Evolutionary conservation across 2,329 filamentous ascomycete genomes (phyloP).

Genomic region (Paecilomyces formosus): DNA sequence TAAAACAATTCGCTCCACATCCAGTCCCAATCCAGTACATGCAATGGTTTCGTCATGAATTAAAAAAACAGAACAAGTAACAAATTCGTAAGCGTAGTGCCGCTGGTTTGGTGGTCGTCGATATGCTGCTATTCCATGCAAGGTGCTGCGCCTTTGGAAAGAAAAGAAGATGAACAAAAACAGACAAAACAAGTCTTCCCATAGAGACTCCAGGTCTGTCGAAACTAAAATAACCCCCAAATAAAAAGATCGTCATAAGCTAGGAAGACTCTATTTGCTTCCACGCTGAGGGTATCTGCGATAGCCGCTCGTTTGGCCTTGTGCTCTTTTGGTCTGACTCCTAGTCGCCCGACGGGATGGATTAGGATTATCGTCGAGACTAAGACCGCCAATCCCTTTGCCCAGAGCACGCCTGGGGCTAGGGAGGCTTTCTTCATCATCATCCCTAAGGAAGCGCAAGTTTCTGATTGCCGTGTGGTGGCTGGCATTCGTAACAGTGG

Average conservation of each 20-base stretch:
- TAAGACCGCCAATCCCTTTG: constrained; percentile 23
- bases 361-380: constrained; percentile 22
- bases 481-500: constrained; percentile 23
- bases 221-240: neutral
- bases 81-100: neutral
- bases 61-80: neutral
- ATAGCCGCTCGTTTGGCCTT: neutral
- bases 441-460: constrained; percentile 16
- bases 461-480: constrained; percentile 27
- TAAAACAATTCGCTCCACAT: neutral
- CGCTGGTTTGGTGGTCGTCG: neutral
- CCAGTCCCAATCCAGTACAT: neutral
- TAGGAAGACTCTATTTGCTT: constrained; percentile 6
- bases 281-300: constrained; percentile 11
- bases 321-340: constrained; percentile 21
- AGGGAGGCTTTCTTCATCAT: constrained; percentile 8
- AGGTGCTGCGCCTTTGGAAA: neutral
- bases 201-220: neutral
- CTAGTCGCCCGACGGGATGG: constrained; percentile 26
- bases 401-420: constrained; percentile 26
- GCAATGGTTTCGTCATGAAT: neutral
- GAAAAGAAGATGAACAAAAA: neutral
- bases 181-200: neutral
- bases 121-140: neutral
- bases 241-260: neutral